Conservation (phyloP, 2,329 filamentous ascomycete species). For the Venturia aucupariae region DNA sequence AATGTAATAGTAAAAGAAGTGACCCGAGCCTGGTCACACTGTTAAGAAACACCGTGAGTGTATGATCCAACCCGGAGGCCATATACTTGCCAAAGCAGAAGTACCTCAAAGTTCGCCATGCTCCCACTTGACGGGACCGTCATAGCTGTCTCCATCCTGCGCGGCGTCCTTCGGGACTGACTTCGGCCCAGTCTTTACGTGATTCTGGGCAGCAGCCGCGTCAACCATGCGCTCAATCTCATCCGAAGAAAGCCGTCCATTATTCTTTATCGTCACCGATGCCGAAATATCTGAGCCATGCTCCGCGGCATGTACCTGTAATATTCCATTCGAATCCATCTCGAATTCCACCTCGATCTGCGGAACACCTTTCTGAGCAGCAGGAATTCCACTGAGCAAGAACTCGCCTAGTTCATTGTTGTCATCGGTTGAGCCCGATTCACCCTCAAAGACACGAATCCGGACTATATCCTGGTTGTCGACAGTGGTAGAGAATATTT, state of each 20-base stretch:
- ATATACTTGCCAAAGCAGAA: neutral
- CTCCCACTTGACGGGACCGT: neutral
- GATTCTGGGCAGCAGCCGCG: neutral
- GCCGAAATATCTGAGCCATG: neutral
- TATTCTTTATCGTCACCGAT: neutral
- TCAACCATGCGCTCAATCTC: neutral
- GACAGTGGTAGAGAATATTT: slow-evolving; percentile 5
- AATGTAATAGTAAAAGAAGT: neutral
- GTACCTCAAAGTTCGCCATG: neutral
- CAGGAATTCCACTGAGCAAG: slow-evolving; percentile 8
- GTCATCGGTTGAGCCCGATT: neutral
- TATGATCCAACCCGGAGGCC: neutral
- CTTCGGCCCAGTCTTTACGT: neutral
- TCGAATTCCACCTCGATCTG: slow-evolving; percentile 14
- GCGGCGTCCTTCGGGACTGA: neutral
- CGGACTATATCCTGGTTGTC: slow-evolving; percentile 10
- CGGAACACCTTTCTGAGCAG: slow-evolving; percentile 14
- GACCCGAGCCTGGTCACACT: neutral
- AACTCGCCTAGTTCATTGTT: slow-evolving; percentile 9
- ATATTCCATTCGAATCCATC: slow-evolving; percentile 1
- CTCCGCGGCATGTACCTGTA: neutral
- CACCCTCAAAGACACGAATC: slow-evolving; percentile 11
- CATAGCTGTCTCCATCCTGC: neutral
- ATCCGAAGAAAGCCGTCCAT: neutral
- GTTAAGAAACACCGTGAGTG: neutral